Percentiles rank a stretch among this genome's conserved stretches.
Conservation (phyloP, 31 red algal species). For the Endocladia muricata region DNA sequence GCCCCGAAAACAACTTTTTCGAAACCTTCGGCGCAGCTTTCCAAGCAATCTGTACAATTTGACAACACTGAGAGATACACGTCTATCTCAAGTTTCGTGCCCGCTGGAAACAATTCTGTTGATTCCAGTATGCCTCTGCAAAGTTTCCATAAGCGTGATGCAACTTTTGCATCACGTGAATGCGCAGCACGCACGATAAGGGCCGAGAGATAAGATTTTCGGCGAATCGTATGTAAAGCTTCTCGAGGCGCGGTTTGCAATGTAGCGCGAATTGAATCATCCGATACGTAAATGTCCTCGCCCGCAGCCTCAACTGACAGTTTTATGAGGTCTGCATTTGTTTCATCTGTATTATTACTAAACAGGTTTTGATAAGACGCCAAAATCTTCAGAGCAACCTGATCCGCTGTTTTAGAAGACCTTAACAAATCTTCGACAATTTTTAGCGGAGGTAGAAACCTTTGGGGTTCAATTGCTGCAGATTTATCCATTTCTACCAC, state of each 20-base stretch:
- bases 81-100: constrained; percentile 28
- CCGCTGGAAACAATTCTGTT: constrained; percentile 24
- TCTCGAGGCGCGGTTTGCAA: background rate
- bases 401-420: constrained; percentile 3
- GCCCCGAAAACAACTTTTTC: constrained; percentile 23
- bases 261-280: constrained; percentile 16
- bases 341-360: background rate
- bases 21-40: constrained; percentile 5
- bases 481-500: constrained; percentile 10
- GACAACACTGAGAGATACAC: constrained; percentile 34
- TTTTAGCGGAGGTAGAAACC: constrained; percentile 15
- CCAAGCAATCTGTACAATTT: background rate
- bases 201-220: background rate
- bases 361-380: constrained; percentile 25
- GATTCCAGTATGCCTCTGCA: background rate
- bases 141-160: constrained; percentile 15
- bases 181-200: constrained; percentile 15
- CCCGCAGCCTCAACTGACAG: background rate
- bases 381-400: constrained; percentile 14
- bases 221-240: constrained; percentile 7
- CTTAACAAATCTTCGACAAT: background rate
- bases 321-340: constrained; percentile 20
- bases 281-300: background rate
- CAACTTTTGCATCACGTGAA: background rate
- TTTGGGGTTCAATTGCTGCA: background rate